phyloP scores from a whole-genome alignment of 2,329 filamentous ascomycete species.

The Pestalotiopsis sp. region DNA sequence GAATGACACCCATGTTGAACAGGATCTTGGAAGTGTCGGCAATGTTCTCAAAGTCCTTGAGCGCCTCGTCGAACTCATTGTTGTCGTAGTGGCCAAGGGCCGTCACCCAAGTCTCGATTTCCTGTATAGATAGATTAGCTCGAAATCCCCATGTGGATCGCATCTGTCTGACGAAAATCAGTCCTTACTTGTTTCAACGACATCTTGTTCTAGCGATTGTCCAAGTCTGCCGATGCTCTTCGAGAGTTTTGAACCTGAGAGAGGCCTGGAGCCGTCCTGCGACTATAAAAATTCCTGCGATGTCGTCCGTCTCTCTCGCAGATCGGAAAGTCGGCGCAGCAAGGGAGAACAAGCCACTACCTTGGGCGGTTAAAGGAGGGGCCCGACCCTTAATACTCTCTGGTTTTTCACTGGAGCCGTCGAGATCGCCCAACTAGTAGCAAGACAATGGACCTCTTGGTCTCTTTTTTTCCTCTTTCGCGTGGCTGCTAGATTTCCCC shows the following conservation, averaged over 20 bases:
- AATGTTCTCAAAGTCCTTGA: constrained; percentile 82
- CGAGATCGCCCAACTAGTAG: background rate
- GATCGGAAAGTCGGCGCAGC: background rate
- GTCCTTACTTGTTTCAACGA: constrained; percentile 32
- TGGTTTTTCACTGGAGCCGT: background rate
- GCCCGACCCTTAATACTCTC: constrained; percentile 5
- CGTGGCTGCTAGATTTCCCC: constrained; percentile 3
- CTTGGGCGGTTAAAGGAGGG: constrained; percentile 6
- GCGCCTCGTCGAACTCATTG: constrained; percentile 91
- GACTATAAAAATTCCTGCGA: constrained; percentile 7
- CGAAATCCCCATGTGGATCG: background rate
- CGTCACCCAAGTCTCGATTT: constrained; percentile 98
- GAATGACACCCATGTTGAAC: constrained; percentile 97
- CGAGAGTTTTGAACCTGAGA: background rate
- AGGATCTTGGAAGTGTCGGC: constrained; percentile 96
- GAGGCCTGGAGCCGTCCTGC: constrained; percentile 11
- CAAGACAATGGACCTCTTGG: background rate
- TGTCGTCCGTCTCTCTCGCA: background rate
- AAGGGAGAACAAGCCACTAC: background rate
- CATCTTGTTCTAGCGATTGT: constrained; percentile 19
- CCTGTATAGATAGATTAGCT: constrained; percentile 49
- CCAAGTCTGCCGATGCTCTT: background rate
- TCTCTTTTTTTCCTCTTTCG: background rate
- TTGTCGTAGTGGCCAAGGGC: constrained; percentile 92
- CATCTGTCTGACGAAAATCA: constrained; percentile 6